These are phyloP conservation scores for Pseudodiploospora longispora DNA, from an alignment of 2,329 filamentous ascomycete species.

Conservation along the genomic window DNA sequence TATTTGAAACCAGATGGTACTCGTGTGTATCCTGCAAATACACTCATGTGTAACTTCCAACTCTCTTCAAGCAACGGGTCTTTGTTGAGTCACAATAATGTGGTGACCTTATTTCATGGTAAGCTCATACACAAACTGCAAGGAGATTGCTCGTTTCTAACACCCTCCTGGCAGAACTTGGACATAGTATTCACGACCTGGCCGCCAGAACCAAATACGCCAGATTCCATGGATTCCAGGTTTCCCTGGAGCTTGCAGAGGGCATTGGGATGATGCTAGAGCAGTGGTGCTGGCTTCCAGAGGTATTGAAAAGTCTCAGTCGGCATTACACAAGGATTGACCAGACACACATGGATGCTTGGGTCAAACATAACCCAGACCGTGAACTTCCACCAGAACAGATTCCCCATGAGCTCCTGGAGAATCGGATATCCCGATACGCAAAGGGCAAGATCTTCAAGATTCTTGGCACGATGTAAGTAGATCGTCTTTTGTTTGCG, in stretches of 20 bases:
- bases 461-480: no score
- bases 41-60: conserved; percentile 50
- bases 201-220: conserved; percentile 26
- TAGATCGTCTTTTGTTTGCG: no score
- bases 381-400: conserved; percentile 6
- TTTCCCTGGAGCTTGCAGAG: conserved; percentile 29
- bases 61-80: conserved; percentile 42
- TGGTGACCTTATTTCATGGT: conserved; percentile 47
- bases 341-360: conserved; percentile 28
- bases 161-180: conserved; percentile 20
- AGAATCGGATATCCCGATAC: conserved; percentile 6
- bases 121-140: no score
- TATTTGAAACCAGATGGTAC: conserved; percentile 40
- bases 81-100: conserved; percentile 47
- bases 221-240: conserved; percentile 27
- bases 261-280: conserved; percentile 32
- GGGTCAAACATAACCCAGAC: conserved; percentile 17
- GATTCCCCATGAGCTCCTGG: conserved; percentile 11
- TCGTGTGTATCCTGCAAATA: conserved; percentile 46
- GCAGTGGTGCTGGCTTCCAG: conserved; percentile 30
- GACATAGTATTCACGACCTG: conserved; percentile 34
- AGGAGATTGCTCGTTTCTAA: no score
- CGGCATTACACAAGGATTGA: conserved; percentile 40
- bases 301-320: conserved; percentile 31
- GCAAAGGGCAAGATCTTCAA: conserved; percentile 5